These are phyloP conservation scores for Eimeria praecox DNA, from an alignment of 169 alveolate species.

Conservation along the genomic window DNA sequence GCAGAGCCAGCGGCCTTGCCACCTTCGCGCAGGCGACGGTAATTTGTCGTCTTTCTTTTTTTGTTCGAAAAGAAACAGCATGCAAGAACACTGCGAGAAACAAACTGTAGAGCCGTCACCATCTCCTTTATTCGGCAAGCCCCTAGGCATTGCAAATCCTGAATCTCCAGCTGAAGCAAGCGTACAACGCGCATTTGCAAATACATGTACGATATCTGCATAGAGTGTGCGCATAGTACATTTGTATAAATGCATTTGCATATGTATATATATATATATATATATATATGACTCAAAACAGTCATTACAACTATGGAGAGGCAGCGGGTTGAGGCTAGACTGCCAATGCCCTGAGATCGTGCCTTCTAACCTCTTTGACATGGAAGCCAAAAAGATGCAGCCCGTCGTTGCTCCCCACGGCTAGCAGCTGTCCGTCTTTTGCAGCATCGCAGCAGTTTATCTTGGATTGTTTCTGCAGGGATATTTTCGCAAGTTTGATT, in stretches of 20 bases:
- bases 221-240: too few relatives aligned
- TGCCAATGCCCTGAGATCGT: neutral
- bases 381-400: conserved; percentile 75
- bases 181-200: neutral
- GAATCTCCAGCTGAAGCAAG: conserved; percentile 21
- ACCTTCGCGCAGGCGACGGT: conserved; percentile 15
- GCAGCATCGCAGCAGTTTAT: conserved; percentile 64
- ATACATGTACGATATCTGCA: neutral
- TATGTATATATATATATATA: too few relatives aligned
- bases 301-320: neutral
- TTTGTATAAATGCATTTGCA: neutral
- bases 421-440: conserved; percentile 66
- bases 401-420: conserved; percentile 72
- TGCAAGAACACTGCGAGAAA: conserved; percentile 45
- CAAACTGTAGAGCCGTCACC: conserved; percentile 61
- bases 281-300: neutral
- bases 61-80: conserved; percentile 48
- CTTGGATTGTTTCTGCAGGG: conserved; percentile 6
- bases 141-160: conserved; percentile 44
- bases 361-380: conserved; percentile 47
- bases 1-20: neutral
- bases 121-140: conserved; percentile 15
- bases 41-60: conserved; percentile 1
- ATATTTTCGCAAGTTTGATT: conserved; percentile 30
- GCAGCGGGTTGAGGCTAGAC: neutral